phyloP scores from a whole-genome alignment of 768 basidiomycete species.

The Trichaptum fuscoviolaceum region DNA sequence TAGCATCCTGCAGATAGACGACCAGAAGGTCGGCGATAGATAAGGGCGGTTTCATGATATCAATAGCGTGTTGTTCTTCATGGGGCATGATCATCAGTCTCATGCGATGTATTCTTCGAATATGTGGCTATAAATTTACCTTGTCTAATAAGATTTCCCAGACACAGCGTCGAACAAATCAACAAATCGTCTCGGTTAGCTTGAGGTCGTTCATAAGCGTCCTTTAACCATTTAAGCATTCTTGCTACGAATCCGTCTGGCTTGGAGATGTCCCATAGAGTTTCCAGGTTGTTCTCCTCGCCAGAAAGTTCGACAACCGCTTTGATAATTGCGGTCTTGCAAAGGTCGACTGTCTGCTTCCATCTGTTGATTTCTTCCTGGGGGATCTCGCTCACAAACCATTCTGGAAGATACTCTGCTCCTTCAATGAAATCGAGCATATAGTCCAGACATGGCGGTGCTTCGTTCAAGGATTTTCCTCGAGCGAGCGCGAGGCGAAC shows the following conservation, averaged over 20 bases:
- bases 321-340: slow-evolving; percentile 84
- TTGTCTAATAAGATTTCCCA: slow-evolving; percentile 77
- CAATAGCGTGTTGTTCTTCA: slow-evolving; percentile 52
- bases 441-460: slow-evolving; percentile 51
- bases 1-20: slow-evolving; percentile 45
- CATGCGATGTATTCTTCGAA: not conserved
- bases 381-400: slow-evolving; percentile 37
- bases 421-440: slow-evolving; percentile 73
- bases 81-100: slow-evolving; percentile 11
- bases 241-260: slow-evolving; percentile 64
- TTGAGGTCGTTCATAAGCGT: slow-evolving; percentile 33
- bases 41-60: slow-evolving; percentile 46
- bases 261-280: slow-evolving; percentile 68
- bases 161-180: slow-evolving; percentile 75
- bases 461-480: slow-evolving; percentile 53
- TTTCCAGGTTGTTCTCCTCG: slow-evolving; percentile 71
- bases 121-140: slow-evolving; percentile 37
- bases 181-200: slow-evolving; percentile 65
- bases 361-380: slow-evolving; percentile 45
- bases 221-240: slow-evolving; percentile 68
- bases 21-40: slow-evolving; percentile 64
- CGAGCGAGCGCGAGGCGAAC: slow-evolving; percentile 68
- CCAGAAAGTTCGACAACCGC: slow-evolving; percentile 82
- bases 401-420: slow-evolving; percentile 62
- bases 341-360: slow-evolving; percentile 71